phyloP scores from a whole-genome alignment of 2,329 filamentous ascomycete species.

The Huntiella savannae region DNA sequence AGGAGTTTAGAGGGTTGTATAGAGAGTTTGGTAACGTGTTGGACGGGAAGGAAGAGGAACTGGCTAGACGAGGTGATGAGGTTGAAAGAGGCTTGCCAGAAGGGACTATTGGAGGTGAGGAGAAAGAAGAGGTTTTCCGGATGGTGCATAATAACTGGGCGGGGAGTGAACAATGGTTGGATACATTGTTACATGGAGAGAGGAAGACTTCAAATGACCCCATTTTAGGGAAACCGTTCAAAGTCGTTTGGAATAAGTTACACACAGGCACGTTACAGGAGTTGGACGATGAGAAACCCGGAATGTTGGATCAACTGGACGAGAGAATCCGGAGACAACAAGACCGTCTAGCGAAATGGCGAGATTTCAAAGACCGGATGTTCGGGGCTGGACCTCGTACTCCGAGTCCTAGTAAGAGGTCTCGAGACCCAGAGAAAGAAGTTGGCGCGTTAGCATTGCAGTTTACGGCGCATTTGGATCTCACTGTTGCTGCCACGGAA shows the following conservation, averaged over 20 bases:
- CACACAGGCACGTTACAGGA: conserved; percentile 38
- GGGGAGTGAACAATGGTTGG: conserved; percentile 55
- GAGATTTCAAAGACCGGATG: conserved; percentile 38
- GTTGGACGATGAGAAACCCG: conserved; percentile 27
- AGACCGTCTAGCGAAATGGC: conserved; percentile 53
- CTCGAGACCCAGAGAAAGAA: conserved; percentile 14
- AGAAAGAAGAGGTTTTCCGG: conserved; percentile 33
- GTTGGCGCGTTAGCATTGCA: conserved; percentile 28
- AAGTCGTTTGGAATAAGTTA: conserved; percentile 51
- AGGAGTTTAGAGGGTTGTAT: conserved; percentile 38
- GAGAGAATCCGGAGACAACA: conserved; percentile 46
- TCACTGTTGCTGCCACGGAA: not conserved
- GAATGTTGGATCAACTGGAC: conserved; percentile 52
- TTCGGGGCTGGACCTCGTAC: conserved; percentile 19
- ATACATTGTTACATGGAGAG: conserved; percentile 50
- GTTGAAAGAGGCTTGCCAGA: conserved; percentile 16
- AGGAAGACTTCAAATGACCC: conserved; percentile 34
- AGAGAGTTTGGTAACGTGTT: conserved; percentile 45
- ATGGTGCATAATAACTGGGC: conserved; percentile 57
- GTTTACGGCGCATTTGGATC: conserved; percentile 31
- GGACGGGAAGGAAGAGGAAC: conserved; percentile 38
- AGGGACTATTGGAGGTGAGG: conserved; percentile 23
- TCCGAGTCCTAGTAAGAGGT: conserved; percentile 15
- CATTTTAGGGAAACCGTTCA: conserved; percentile 48
- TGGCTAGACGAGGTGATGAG: conserved; percentile 34